Conservation (phyloP, 2,329 filamentous ascomycete genomes). For the Cladosporium sp. region DNA sequence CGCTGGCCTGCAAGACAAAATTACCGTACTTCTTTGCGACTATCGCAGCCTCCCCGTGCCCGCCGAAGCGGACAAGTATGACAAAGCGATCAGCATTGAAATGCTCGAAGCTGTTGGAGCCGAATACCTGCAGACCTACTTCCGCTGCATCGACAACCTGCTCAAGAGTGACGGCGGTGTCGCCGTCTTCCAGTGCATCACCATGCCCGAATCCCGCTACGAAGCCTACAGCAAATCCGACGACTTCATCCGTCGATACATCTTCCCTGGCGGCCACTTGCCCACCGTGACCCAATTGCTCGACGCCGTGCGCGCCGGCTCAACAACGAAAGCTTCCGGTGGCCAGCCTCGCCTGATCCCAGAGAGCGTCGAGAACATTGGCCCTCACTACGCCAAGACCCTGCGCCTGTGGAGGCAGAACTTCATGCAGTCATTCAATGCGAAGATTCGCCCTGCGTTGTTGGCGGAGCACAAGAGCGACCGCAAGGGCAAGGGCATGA, state of each 20-base stretch:
- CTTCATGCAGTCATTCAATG: slow-evolving; percentile 61
- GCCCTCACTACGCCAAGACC: slow-evolving; percentile 68
- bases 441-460: slow-evolving; percentile 57
- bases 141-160: slow-evolving; percentile 58
- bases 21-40: slow-evolving; percentile 64
- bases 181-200: slow-evolving; percentile 72
- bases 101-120: slow-evolving; percentile 72
- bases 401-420: slow-evolving; percentile 64
- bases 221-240: slow-evolving; percentile 62
- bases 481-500: slow-evolving; percentile 43
- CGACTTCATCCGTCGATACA: slow-evolving; percentile 73
- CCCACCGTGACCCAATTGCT: slow-evolving; percentile 64
- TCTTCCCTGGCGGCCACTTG: slow-evolving; percentile 74
- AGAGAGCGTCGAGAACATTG: slow-evolving; percentile 67
- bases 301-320: slow-evolving; percentile 58
- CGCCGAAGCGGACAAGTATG: slow-evolving; percentile 44
- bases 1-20: slow-evolving; percentile 57
- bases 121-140: slow-evolving; percentile 65
- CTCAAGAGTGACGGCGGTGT: slow-evolving; percentile 64
- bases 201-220: slow-evolving; percentile 66
- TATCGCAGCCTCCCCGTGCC: slow-evolving; percentile 60
- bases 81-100: slow-evolving; percentile 71
- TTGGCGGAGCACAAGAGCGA: slow-evolving; percentile 47
- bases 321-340: slow-evolving; percentile 35
- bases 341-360: slow-evolving; percentile 50